Percentiles rank a stretch among this genome's conserved stretches.
phyloP scores from a whole-genome alignment of 2,329 filamentous ascomycete species.

The Talaromyces sp. region DNA sequence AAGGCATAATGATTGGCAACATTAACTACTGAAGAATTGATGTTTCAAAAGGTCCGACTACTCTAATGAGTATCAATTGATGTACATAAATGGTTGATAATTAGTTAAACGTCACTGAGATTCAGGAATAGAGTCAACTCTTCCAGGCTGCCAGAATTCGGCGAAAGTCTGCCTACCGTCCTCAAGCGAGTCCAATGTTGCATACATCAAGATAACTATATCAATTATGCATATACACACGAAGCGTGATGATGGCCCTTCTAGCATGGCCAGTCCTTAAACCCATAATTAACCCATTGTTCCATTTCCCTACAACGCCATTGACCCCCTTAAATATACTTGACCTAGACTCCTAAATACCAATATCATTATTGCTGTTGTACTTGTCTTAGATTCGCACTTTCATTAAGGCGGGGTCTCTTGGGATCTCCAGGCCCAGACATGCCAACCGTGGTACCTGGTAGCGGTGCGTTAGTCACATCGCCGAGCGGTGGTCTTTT shows the following conservation, averaged over 20 bases:
- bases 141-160: neutral
- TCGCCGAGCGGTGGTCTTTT: constrained; percentile 43
- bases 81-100: neutral
- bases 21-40: neutral
- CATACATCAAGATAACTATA: neutral
- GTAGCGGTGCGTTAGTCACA: constrained; percentile 36
- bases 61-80: neutral
- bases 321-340: neutral
- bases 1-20: neutral
- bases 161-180: neutral
- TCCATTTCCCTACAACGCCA: neutral
- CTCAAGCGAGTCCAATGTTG: neutral
- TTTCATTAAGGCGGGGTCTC: constrained; percentile 19
- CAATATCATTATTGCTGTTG: constrained; percentile 11
- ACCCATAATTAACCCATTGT: neutral
- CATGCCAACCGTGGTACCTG: constrained; percentile 22
- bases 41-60: neutral
- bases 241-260: neutral
- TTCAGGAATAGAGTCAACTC: neutral
- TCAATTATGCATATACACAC: neutral
- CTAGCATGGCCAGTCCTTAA: neutral
- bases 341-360: neutral
- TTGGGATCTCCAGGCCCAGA: constrained; percentile 27
- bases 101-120: neutral
- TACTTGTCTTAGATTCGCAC: constrained; percentile 18